A percentile compares a stretch with the other conserved stretches of the same genome.
These are phyloP conservation scores for Peziza echinospora DNA, from an alignment of 495 filamentous ascomycete species.

Conservation along the genomic window DNA sequence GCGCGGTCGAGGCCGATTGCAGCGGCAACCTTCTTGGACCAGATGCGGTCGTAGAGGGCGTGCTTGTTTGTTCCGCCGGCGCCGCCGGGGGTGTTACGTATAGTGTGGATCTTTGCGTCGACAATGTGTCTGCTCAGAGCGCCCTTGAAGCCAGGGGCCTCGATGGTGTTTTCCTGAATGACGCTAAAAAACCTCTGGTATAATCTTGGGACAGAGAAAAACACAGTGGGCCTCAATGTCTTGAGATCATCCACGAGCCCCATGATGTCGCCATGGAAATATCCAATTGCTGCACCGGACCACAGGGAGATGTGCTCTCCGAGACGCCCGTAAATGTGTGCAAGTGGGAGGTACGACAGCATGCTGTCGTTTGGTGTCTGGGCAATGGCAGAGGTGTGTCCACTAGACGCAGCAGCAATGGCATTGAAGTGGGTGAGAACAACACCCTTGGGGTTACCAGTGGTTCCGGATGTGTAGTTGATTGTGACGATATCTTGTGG, in stretches of 20 bases:
- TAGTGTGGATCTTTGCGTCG: constrained; percentile 51
- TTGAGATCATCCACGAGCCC: constrained; percentile 85
- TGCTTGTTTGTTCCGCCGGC: constrained; percentile 49
- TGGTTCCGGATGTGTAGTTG: constrained; percentile 96
- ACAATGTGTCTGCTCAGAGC: constrained; percentile 61
- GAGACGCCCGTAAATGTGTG: constrained; percentile 81
- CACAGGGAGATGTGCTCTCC: constrained; percentile 55
- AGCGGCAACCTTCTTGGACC: constrained; percentile 67
- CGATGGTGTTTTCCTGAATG: constrained; percentile 54
- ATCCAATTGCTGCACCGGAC: constrained; percentile 59
- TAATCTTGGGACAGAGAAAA: constrained; percentile 77
- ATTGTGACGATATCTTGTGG: constrained; percentile 71
- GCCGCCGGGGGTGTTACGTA: constrained; percentile 34
- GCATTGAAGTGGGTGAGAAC: constrained; percentile 65
- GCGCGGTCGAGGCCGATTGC: constrained; percentile 59
- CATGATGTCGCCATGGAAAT: constrained; percentile 82
- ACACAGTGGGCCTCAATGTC: constrained; percentile 54
- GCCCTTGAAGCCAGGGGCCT: constrained; percentile 63
- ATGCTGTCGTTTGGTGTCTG: constrained; percentile 34
- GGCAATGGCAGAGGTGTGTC: constrained; percentile 29
- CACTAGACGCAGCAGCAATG: constrained; percentile 44
- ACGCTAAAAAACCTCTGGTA: constrained; percentile 77
- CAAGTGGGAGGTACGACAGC: constrained; percentile 78
- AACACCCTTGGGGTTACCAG: constrained; percentile 85
- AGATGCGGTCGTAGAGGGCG: constrained; percentile 74